Conservation (phyloP, 306 rosid genomes). For the Macrotyloma uniflorum region DNA sequence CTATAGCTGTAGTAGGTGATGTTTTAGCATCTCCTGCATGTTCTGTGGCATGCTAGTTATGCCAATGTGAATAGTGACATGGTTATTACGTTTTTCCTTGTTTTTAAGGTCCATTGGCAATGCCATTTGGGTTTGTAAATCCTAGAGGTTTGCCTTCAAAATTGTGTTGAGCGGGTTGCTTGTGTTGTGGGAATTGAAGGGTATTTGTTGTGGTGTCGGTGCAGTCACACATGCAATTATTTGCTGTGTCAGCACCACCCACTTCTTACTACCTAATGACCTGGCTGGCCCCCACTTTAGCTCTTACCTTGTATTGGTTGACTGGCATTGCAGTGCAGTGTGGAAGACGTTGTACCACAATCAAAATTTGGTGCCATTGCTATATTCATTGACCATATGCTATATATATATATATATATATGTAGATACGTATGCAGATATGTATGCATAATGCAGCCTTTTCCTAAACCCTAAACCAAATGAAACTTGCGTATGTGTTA, state of each 20-base stretch:
- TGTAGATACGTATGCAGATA: background rate
- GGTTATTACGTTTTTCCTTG: constrained; percentile 23
- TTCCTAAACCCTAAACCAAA: no score
- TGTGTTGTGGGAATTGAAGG: background rate
- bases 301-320: background rate
- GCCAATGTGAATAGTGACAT: background rate
- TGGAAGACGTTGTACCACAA: background rate
- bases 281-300: constrained; percentile 17
- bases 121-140: constrained; percentile 38
- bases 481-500: background rate
- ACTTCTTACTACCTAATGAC: background rate
- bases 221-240: background rate
- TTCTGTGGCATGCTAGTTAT: constrained; percentile 62
- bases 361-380: background rate
- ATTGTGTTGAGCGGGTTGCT: constrained; percentile 31
- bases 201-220: background rate
- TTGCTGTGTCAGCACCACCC: background rate
- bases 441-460: background rate
- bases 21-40: constrained; percentile 56
- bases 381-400: background rate
- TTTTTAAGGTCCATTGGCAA: constrained; percentile 17
- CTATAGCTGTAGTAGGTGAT: constrained; percentile 38
- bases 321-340: background rate
- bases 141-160: constrained; percentile 41
- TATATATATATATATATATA: background rate